Evolutionary conservation across 2,329 filamentous ascomycete species (phyloP), one percentile per base, ranked within the genome.

Genomic region (Ceratocystis papillata): DNA sequence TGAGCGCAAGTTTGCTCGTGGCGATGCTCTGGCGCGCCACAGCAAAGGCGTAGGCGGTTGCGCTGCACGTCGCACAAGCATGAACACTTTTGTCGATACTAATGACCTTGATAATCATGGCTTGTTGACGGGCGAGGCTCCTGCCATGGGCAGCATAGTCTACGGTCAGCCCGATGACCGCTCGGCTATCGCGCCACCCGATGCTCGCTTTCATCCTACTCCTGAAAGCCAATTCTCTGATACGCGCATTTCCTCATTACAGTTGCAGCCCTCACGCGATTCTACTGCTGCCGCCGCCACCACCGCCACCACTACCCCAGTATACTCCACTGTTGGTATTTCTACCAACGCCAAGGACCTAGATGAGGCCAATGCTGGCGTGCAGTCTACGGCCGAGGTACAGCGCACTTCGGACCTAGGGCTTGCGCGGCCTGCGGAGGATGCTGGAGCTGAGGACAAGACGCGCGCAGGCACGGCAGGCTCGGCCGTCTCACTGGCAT

Each of bases 1-100:
- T 74, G 90, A 95, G 70, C 85, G 94, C 69, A 90, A 92, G 70
- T 99, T 99, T 77, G 94, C 94, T 57, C 87, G 94, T 70, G 94
- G 94, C 12, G 94, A 99, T 79, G 94, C 94, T 30, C 78, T 99
- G 65, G 94, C 94, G 57, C 85, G 94, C 68, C 94, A 99, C 74
- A 96, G 90, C 74, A 97, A 97, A 76, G 94, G 94, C 44, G 89
- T 92, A 65, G 94, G 94, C 65, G 94, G 94, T 61, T 99, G 94
- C 76, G 94, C 95, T 12, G 94, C 94, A 66, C 85, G 94, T 67
- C 83, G 94, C 70, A 87, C 90, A 48, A 96, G 92, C 72, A 87
- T 91, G 81, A 87, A 87, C 55, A 87, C 87, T 73, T 95, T 91
- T 74, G 87, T 84, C 33, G 86, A 87, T 20, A 88, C 91, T 45